phyloP scores from a whole-genome alignment of 768 basidiomycete genomes.

The Auriculariales sp. region DNA sequence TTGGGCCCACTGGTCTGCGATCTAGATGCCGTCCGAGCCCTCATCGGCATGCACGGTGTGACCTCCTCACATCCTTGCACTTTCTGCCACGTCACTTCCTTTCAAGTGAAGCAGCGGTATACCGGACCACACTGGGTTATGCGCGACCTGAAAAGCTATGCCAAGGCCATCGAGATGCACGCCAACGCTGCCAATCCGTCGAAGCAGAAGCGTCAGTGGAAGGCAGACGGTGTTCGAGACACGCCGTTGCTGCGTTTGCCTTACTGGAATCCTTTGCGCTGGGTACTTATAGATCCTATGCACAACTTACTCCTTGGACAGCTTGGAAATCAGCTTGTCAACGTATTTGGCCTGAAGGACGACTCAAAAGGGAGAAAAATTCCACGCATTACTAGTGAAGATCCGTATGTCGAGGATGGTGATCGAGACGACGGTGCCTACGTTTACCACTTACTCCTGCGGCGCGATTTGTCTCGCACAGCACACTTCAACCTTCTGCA shows the following conservation, averaged over 20 bases:
- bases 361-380: no score
- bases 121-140: neutral
- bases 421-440: no score
- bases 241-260: neutral
- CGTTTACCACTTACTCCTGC: no score
- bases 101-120: neutral
- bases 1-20: neutral
- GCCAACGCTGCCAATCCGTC: neutral
- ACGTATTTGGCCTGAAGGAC: neutral
- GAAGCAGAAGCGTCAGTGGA: neutral
- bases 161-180: neutral
- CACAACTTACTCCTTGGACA: neutral
- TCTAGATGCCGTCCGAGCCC: neutral
- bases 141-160: neutral
- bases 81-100: neutral
- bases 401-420: no score
- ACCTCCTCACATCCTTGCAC: neutral
- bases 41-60: neutral
- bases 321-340: neutral
- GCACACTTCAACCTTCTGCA: no score
- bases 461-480: no score
- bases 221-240: neutral
- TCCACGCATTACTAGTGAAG: no score
- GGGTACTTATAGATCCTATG: neutral
- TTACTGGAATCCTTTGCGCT: neutral